phyloP scores from a whole-genome alignment of 768 basidiomycete species.

The Rubroboletus pulcherrimus region DNA sequence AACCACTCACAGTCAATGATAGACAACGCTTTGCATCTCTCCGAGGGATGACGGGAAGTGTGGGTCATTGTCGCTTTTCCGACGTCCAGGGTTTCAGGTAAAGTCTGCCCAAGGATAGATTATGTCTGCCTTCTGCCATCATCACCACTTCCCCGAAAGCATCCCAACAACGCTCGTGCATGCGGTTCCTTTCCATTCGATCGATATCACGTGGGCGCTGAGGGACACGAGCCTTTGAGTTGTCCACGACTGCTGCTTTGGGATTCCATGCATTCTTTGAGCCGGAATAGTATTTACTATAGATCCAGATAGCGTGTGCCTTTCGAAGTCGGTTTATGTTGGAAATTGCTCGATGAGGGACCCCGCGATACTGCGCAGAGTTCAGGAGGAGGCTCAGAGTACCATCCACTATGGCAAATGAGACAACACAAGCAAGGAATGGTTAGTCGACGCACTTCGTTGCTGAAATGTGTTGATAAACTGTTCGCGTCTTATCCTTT shows the following conservation, averaged over 20 bases:
- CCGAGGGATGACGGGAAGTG: not conserved
- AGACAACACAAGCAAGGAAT: conserved; percentile 1
- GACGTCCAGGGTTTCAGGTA: conserved; percentile 25
- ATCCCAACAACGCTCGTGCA: conserved; percentile 41
- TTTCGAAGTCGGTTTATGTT: conserved; percentile 43
- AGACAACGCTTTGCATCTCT: not conserved
- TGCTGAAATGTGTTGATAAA: conserved; percentile 55
- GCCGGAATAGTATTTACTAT: conserved; percentile 17
- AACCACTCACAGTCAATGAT: conserved; percentile 6
- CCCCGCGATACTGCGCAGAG: conserved; percentile 60
- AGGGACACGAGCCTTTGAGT: conserved; percentile 12
- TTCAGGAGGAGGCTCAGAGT: conserved; percentile 60
- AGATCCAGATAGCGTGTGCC: conserved; percentile 25
- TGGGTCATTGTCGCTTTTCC: conserved; percentile 7
- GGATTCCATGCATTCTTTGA: conserved; percentile 38
- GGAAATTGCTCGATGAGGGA: conserved; percentile 55
- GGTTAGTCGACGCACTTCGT: conserved; percentile 40
- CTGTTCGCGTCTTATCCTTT: conserved; percentile 31
- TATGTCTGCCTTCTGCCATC: conserved; percentile 56
- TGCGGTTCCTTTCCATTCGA: conserved; percentile 20
- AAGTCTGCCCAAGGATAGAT: conserved; percentile 49
- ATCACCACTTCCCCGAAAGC: conserved; percentile 51
- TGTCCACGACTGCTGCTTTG: conserved; percentile 27
- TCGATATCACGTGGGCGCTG: conserved; percentile 15
- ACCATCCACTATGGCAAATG: conserved; percentile 54